These are phyloP conservation scores for Eucalyptus erythrocorys DNA, from an alignment of 345 rosid species.

Conservation along the genomic window DNA sequence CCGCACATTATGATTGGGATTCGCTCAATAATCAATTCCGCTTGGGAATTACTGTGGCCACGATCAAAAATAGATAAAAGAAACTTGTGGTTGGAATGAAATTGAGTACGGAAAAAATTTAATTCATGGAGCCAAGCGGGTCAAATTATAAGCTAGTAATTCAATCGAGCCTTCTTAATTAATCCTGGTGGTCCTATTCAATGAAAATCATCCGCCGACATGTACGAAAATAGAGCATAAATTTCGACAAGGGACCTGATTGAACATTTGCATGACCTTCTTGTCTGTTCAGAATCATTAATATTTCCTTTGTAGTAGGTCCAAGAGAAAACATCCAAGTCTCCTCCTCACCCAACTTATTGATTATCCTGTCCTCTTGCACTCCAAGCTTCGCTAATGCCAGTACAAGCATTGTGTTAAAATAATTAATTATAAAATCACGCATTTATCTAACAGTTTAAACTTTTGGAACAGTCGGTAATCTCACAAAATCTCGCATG, in stretches of 20 bases:
- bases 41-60: neutral
- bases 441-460: too few relatives aligned
- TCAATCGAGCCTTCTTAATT: neutral
- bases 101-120: fast-evolving
- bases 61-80: neutral
- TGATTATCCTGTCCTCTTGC: neutral
- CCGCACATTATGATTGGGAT: neutral
- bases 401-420: too few relatives aligned
- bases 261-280: neutral
- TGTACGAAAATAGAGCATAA: neutral
- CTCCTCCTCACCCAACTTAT: neutral
- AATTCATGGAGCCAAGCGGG: too few relatives aligned
- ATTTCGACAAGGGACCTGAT: fast-evolving
- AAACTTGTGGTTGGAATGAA: neutral
- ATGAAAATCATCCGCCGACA: neutral
- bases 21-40: neutral
- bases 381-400: neutral
- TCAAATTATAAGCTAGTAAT: neutral
- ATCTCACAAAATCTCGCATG: too few relatives aligned
- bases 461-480: too few relatives aligned
- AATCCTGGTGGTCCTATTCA: fast-evolving
- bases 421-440: too few relatives aligned
- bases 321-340: neutral
- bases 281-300: neutral
- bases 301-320: neutral